Base-by-base conservation (phyloP, 225 moss, liverwort and hornwort species). In the Bryum argenteum region DNA sequence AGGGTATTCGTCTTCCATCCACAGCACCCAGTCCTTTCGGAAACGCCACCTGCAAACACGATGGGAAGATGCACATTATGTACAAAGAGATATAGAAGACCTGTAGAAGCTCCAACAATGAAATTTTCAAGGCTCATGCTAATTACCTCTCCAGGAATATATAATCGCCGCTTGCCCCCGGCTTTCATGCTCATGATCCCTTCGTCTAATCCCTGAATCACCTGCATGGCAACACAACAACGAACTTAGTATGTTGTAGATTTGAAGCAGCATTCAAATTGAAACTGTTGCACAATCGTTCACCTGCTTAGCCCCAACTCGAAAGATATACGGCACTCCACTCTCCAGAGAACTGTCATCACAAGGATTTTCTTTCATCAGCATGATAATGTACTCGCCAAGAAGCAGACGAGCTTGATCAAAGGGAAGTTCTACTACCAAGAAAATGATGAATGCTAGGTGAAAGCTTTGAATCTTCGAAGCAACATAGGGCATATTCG, bases 221-320 rank as follows among this genome's bases (percentile, higher is more conserved):
- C 79, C 85, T 85, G 68, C 53, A 41, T 23, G 26, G 58, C 33
- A 50, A 12, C 13, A 55, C 33, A 33, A 33, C 28, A 28, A 28
- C 28, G 5, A 28, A 2, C 2, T 33, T 21, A 42, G n/a, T 11
- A 3, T 19, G 19, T 20, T 56, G 6, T 54, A 54, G 24, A 54
- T 2, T 19, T 2, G 61, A 21, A 23, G 40, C 52, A 53, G 33
- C 33, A 33, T 33, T 33, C 33, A 33, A 33, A 33, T 33, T 33
- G 33, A 50, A 66, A 45, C 17, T 7, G 16, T 17, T 15, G 16
- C 12, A 48, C 20, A 41, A 0, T 11, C 9, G 20, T 13, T 41
- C 75, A 95, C 92, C 89, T 95, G 94, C 70, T 62, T 82, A 39
- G 83, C 24, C 54, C 94, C 89, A 56, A 92, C 89, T 69, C 87